phyloP scores from a whole-genome alignment of 371 early-diverging fungal species.

The Apophysomyces variabilis region DNA sequence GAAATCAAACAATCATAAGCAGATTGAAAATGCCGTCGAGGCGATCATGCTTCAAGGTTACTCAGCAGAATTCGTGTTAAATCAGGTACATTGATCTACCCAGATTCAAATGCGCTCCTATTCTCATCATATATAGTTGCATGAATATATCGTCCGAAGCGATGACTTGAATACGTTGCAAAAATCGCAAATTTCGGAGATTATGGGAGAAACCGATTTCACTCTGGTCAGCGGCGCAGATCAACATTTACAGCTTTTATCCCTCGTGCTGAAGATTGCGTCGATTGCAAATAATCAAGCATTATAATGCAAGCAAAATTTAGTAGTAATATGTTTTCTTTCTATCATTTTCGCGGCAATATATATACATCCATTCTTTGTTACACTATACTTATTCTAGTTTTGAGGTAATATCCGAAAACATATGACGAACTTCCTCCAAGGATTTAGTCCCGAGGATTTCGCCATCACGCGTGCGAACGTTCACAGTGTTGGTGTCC shows the following conservation, averaged over 20 bases:
- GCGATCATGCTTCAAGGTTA: slow-evolving; percentile 72
- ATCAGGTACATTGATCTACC: slow-evolving; percentile 51
- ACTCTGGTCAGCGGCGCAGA: slow-evolving; percentile 86
- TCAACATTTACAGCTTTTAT: slow-evolving; percentile 83
- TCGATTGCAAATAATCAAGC: slow-evolving; percentile 27
- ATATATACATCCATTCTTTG: slow-evolving; percentile 3
- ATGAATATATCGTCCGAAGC: slow-evolving; percentile 64
- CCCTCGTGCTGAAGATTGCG: slow-evolving; percentile 65
- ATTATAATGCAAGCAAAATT: slow-evolving; percentile 1
- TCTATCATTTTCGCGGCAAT: slow-evolving; percentile 24
- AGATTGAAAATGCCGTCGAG: slow-evolving; percentile 55
- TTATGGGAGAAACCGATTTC: slow-evolving; percentile 72
- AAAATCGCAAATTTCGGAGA: slow-evolving; percentile 69
- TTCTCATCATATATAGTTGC: slow-evolving; percentile 39
- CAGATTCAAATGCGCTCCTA: neutral
- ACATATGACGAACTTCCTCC: slow-evolving; percentile 50
- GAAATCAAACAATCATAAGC: slow-evolving; percentile 36
- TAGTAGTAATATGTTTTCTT: slow-evolving; percentile 19
- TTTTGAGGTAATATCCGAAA: slow-evolving; percentile 40
- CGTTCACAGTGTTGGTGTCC: slow-evolving; percentile 84
- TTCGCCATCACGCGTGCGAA: slow-evolving; percentile 74
- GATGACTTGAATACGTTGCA: slow-evolving; percentile 66
- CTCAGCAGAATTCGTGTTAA: slow-evolving; percentile 74
- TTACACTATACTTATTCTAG: slow-evolving; percentile 29
- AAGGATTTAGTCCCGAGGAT: slow-evolving; percentile 53